Conservation (phyloP, 2,329 filamentous ascomycete genomes). For the Neopestalotiopsis rosae region DNA sequence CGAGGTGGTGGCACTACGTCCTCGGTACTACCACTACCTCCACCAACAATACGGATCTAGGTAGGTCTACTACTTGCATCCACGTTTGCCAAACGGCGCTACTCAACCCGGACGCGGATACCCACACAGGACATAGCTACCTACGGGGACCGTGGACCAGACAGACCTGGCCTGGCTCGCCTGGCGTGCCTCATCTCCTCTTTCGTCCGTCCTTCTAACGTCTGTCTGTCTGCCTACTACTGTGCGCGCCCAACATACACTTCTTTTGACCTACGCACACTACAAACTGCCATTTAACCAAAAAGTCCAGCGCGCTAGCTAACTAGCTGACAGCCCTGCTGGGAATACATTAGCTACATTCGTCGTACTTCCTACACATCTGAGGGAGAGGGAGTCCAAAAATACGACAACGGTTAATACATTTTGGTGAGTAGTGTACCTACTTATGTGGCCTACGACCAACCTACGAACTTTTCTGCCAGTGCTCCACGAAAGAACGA, state of each 20-base stretch:
- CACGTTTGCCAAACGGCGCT: conserved; percentile 9
- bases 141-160: not conserved
- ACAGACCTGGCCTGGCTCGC: too few relatives aligned
- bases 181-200: too few relatives aligned
- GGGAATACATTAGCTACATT: not conserved
- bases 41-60: not conserved
- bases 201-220: too few relatives aligned
- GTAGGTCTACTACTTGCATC: not conserved
- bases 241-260: not conserved
- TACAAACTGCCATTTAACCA: too few relatives aligned
- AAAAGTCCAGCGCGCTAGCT: not conserved
- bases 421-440: too few relatives aligned
- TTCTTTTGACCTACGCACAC: too few relatives aligned
- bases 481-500: too few relatives aligned
- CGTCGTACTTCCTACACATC: not conserved
- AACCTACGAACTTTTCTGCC: too few relatives aligned
- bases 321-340: not conserved
- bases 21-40: not conserved
- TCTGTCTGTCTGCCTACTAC: too few relatives aligned
- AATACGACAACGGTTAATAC: too few relatives aligned
- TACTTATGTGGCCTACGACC: too few relatives aligned
- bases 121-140: not conserved
- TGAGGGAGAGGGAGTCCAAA: not conserved
- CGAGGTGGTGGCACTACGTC: not conserved
- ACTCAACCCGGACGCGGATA: conserved; percentile 5